Base-by-base conservation (phyloP, 768 basidiomycete genomes). In the Daedaleopsis nitida region DNA sequence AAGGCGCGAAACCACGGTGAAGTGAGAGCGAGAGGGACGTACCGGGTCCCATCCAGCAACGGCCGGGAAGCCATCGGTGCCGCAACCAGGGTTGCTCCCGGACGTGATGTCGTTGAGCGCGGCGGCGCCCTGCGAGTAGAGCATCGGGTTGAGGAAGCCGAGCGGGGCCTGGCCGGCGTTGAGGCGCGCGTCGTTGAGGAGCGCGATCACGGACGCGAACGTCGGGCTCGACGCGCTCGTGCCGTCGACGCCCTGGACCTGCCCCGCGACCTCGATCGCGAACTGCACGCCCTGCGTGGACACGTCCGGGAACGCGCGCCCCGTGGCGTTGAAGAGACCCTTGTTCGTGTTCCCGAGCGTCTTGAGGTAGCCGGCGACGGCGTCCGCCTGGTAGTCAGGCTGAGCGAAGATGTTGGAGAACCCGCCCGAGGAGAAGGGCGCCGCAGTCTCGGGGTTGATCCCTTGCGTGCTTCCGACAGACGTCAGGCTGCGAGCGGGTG, bases 281-380 rank as follows among this genome's bases (percentile, higher is more conserved):
- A 82, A 88, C 47, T 74, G 69, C 23, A 68, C 65, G 1, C 78
- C 77, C 68, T 86, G 86, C 0, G 88, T 86, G 0, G 88, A 74
- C 23, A 91, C 86, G 63, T 91, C 89, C 12, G 88, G 89, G 68
- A 78, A 77, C 8, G 73, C 88, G 81, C 82, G 58, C 13, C 65
- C 60, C 53, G 57, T 56, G 32, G 56, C n/a, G 63, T 68, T 68
- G 65, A 65, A 70, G 14, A 64, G 54, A 27, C 69, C 67, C 1
- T 47, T 16, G 65, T 70, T 62, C 23, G 60, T 63, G 53, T 48
- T 51, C 1, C 62, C 63, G 61, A 70, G 64, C 34, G 45, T 51
- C 27, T 52, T 49, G 37, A 70, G 57, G 60, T 60, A 68, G 50
- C 35, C 52, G 19, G 51, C 43, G 24, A 70, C 69, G n/a, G 64